These are phyloP conservation scores for Coriolopsis trogii DNA, from an alignment of 1,284 basidiomycete genomes.

Conservation along the genomic window DNA sequence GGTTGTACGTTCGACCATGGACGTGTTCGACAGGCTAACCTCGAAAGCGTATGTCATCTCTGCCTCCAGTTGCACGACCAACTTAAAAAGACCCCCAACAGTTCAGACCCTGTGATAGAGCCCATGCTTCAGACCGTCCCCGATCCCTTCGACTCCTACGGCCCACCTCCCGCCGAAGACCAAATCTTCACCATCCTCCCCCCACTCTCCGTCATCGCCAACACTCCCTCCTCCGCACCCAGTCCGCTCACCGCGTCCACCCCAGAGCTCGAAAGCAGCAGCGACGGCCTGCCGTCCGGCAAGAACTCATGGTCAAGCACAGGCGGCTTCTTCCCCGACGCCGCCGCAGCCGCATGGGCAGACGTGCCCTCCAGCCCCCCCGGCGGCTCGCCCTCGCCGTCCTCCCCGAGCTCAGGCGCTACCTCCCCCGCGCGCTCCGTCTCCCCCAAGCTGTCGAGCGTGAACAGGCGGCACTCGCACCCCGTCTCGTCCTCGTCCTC, in stretches of 20 bases:
- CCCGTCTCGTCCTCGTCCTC: conserved; percentile 43
- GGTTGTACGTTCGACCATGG: conserved; percentile 79
- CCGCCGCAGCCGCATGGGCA: conserved; percentile 39
- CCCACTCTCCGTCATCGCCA: conserved; percentile 76
- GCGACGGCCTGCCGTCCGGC: conserved; percentile 29
- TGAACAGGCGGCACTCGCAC: conserved; percentile 51
- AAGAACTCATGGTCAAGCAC: conserved; percentile 34
- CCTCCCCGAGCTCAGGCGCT: conserved; percentile 30
- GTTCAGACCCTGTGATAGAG: conserved; percentile 89
- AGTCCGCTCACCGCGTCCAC: conserved; percentile 42
- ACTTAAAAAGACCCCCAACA: conserved; percentile 31
- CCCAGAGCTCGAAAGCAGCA: conserved; percentile 41
- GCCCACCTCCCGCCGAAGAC: conserved; percentile 84
- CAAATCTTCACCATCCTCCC: conserved; percentile 93
- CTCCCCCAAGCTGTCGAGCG: conserved; percentile 38
- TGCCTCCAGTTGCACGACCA: background rate
- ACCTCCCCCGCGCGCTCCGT: conserved; percentile 42
- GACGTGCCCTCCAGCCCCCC: conserved; percentile 33
- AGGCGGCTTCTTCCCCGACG: conserved; percentile 35
- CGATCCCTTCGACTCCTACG: conserved; percentile 93
- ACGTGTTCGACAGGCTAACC: conserved; percentile 81
- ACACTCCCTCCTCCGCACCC: conserved; percentile 45
- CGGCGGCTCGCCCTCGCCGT: conserved; percentile 15
- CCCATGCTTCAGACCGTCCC: conserved; percentile 88
- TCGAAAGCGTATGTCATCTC: conserved; percentile 76